These are phyloP conservation scores for Diaporthe capsici DNA, from an alignment of 2,329 filamentous ascomycete species.

Conservation along the genomic window DNA sequence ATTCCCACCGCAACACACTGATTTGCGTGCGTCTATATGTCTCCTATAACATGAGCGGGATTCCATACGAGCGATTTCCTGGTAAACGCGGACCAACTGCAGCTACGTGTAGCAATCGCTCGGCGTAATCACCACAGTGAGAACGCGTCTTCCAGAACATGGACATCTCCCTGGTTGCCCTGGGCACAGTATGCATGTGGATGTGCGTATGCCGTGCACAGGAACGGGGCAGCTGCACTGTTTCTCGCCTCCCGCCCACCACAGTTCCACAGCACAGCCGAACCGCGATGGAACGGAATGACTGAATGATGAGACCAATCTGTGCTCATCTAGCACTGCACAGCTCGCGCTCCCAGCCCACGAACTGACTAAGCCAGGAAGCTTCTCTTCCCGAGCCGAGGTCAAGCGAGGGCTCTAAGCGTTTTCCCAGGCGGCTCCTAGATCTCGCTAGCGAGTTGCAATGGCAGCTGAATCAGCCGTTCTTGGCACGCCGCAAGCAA, in stretches of 20 bases:
- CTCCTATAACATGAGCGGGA: background rate
- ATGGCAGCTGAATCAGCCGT: constrained; percentile 11
- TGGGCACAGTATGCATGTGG: background rate
- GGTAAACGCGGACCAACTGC: background rate
- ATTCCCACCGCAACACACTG: background rate
- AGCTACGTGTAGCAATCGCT: background rate
- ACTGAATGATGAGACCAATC: constrained; percentile 33
- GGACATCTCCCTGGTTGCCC: background rate
- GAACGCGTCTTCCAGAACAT: constrained; percentile 8
- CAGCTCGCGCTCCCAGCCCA: background rate
- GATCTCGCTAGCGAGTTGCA: background rate
- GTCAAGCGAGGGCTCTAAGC: background rate
- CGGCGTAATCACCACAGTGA: background rate
- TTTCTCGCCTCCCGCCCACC: constrained; percentile 26
- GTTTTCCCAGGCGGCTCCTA: background rate
- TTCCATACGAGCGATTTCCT: background rate
- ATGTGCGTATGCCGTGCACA: background rate
- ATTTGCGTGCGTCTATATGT: background rate
- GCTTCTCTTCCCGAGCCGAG: constrained; percentile 9
- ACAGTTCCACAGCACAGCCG: constrained; percentile 12
- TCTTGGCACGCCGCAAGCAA: constrained; percentile 7
- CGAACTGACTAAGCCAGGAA: constrained; percentile 12
- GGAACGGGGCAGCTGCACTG: constrained; percentile 10
- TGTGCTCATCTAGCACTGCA: constrained; percentile 8
- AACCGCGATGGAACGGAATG: constrained; percentile 15